Evolutionary conservation across 345 rosid species (phyloP).

Genomic region (Syzygium aqueum): DNA sequence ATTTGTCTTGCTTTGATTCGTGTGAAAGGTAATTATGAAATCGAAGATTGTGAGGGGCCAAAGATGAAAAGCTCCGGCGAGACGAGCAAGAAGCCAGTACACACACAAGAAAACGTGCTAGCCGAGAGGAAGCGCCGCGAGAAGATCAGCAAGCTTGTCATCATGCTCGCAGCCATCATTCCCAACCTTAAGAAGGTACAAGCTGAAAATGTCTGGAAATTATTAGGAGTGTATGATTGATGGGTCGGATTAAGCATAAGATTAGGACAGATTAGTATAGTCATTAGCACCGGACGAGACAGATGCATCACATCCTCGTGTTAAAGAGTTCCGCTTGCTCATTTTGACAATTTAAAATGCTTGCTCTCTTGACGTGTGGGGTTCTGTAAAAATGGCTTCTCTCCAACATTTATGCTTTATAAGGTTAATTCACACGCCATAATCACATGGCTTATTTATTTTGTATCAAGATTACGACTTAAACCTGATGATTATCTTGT

Average conservation of each 20-base stretch:
- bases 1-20: neutral
- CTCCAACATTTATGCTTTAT: neutral
- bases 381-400: neutral
- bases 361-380: neutral
- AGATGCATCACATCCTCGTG: neutral
- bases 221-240: neutral
- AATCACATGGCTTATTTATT: neutral
- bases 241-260: neutral
- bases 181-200: constrained; percentile 72
- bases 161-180: constrained; percentile 59
- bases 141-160: constrained; percentile 53
- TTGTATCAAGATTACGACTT: neutral
- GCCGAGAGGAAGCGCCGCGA: constrained; percentile 84
- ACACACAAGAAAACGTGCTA: constrained; percentile 61
- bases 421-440: neutral
- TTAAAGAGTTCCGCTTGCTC: neutral
- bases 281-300: neutral
- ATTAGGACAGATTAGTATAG: neutral
- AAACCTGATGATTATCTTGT: neutral
- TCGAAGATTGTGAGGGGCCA: neutral
- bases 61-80: neutral
- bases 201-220: neutral
- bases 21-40: neutral
- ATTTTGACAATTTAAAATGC: neutral
- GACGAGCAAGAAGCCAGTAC: constrained; percentile 21